phyloP scores from a whole-genome alignment of 176 grass and related monocot species.

The Eleusine coracana region DNA sequence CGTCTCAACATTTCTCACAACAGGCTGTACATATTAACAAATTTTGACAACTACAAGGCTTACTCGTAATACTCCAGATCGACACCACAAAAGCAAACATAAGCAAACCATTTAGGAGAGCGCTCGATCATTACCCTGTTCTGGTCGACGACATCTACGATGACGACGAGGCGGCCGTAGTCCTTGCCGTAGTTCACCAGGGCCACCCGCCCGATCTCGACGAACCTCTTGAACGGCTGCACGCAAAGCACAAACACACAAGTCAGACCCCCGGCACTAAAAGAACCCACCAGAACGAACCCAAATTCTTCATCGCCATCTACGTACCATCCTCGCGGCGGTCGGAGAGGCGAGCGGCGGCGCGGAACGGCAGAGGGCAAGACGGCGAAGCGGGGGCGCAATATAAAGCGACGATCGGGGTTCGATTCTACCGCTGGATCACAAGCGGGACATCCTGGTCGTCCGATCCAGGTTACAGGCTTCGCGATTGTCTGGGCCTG shows the following conservation, averaged over 20 bases:
- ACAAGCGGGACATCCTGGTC: neutral
- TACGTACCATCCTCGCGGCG: constrained; percentile 57
- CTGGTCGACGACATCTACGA: constrained; percentile 86
- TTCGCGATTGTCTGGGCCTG: neutral
- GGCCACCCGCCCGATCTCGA: constrained; percentile 91
- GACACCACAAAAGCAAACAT: neutral
- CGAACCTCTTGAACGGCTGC: constrained; percentile 85
- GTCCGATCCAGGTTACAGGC: constrained; percentile 49
- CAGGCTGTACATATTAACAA: neutral
- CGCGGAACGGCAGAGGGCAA: constrained; percentile 6
- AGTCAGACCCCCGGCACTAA: neutral
- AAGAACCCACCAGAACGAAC: neutral
- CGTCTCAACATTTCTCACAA: neutral
- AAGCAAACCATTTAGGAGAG: neutral
- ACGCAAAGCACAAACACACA: neutral
- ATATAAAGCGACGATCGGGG: constrained; percentile 19
- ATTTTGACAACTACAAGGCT: neutral
- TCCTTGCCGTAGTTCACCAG: constrained; percentile 91
- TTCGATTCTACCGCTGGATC: constrained; percentile 32
- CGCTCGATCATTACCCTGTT: constrained; percentile 50
- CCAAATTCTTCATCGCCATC: neutral
- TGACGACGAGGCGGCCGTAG: constrained; percentile 82
- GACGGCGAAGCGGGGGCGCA: constrained; percentile 25
- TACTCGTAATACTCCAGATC: constrained; percentile 14
- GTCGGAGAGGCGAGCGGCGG: constrained; percentile 37